A percentile compares a stretch with the other conserved stretches of the same genome.
Conservation (phyloP, 2,329 filamentous ascomycete species). For the Chalaropsis thielavioides region DNA sequence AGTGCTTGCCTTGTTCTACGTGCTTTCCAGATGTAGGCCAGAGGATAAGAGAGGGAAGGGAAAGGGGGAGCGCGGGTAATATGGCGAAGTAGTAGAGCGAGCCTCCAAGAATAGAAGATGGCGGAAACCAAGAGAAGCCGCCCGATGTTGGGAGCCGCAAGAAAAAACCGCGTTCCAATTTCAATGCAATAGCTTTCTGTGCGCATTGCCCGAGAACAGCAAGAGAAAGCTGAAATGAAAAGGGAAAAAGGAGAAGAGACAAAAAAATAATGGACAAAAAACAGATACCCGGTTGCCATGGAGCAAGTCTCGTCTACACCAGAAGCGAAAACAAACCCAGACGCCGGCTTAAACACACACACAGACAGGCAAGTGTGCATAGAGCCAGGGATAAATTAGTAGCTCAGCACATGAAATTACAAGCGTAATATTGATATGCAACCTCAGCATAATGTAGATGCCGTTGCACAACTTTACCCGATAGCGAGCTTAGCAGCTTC, state of each 20-base stretch:
- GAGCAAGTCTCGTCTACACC: neutral
- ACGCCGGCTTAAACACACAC: constrained; percentile 1
- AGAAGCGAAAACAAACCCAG: constrained; percentile 1
- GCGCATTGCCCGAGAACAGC: too few relatives aligned
- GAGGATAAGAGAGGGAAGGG: neutral
- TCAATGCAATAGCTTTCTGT: too few relatives aligned
- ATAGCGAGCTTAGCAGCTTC: too few relatives aligned
- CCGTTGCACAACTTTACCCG: neutral
- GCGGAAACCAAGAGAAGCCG: neutral
- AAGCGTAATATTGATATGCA: neutral
- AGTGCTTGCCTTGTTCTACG: neutral
- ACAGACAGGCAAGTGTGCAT: neutral
- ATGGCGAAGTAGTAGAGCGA: neutral
- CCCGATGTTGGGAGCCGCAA: neutral
- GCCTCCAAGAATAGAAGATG: neutral
- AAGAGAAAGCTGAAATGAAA: neutral
- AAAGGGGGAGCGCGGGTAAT: neutral
- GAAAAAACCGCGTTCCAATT: too few relatives aligned
- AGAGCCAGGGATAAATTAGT: neutral
- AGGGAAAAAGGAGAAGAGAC: neutral
- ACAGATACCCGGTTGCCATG: constrained; percentile 2
- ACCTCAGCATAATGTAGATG: neutral
- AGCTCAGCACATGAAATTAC: neutral
- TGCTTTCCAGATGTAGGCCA: neutral
- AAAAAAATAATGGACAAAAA: neutral